Base-by-base conservation (phyloP, 371 early-diverging fungal species). In the Rhizomucor pusillus region DNA sequence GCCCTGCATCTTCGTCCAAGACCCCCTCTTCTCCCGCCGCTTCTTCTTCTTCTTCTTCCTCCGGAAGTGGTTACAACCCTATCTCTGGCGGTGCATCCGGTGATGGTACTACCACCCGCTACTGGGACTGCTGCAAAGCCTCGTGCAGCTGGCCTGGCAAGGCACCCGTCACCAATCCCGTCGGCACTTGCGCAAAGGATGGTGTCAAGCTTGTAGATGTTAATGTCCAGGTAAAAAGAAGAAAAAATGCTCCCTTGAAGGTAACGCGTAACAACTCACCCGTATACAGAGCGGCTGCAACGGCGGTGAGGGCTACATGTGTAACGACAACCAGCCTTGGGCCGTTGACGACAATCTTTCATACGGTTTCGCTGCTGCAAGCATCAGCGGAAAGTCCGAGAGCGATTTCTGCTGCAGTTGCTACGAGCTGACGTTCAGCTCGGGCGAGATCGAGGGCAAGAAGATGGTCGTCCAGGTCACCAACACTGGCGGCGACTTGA, bases 121-220 rank as follows among this genome's bases (percentile, higher is more conserved):
- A 77, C 51, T 77, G 77, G 73, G 77, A 77, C 53, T 77, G 77
- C 43, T 77, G 77, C 70, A 77, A 77, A 29, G 47, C 75, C 13
- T 73, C 73, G 18, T 74, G 77, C 37, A 61, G 67, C 37, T 75
- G 75, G 75, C 50, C 57, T 2, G 69, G 60, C 7, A 77, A 75
- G 44, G 67, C 69, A 5, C 24, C 48, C 35, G 73, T 72, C 10
- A 37, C 58, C 12, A 45, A 49, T 11, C 71, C 72, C 10, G 74
- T 73, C 5, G 56, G 54, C n/a, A 47, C 62, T 11, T 77, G 77
- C 60, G 57, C 53, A 14, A 56, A 49, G 10, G 60, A 69, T 22
- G 77, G 77, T 49, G 59, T 66, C 11, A 58, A 59, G 14, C 48
- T 72, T 5, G 19, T 65, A 1, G 64, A 59, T 43, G 43, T 29